Evolutionary conservation across 1,139 yeast genomes (phyloP).

Genomic region (Candida frijolesensis): DNA sequence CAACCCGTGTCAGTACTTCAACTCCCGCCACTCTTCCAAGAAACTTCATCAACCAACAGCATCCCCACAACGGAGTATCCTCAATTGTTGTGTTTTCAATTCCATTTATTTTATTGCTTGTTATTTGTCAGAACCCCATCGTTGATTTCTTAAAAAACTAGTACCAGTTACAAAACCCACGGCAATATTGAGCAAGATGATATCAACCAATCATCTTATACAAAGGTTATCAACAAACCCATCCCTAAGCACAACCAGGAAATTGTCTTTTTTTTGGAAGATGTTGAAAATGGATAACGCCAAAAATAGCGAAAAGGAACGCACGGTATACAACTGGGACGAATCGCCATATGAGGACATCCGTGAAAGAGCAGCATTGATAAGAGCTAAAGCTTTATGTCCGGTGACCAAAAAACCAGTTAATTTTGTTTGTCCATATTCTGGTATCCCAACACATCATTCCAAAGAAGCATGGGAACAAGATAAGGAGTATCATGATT

Average conservation of each 20-base stretch:
- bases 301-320: slow-evolving; percentile 24
- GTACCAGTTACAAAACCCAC: neutral
- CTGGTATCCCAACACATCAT: slow-evolving; percentile 97
- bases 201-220: slow-evolving; percentile 7
- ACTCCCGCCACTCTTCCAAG: neutral
- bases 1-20: neutral
- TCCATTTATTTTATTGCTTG: neutral
- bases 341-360: slow-evolving; percentile 87
- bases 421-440: slow-evolving; percentile 83
- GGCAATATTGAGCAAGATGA: slow-evolving; percentile 3
- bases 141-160: neutral
- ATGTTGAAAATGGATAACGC: slow-evolving; percentile 39
- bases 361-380: slow-evolving; percentile 88
- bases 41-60: neutral
- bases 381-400: slow-evolving; percentile 84
- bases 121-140: neutral
- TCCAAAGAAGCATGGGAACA: slow-evolving; percentile 85
- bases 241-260: slow-evolving; percentile 6
- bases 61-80: neutral
- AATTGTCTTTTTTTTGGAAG: slow-evolving; percentile 41
- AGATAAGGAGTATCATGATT: slow-evolving; percentile 71
- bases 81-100: neutral
- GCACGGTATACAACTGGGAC: slow-evolving; percentile 60
- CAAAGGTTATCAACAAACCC: slow-evolving; percentile 4
- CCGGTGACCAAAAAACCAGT: slow-evolving; percentile 86